Conservation (phyloP, 2,329 filamentous ascomycete genomes). For the Nigrograna mackinnonii region DNA sequence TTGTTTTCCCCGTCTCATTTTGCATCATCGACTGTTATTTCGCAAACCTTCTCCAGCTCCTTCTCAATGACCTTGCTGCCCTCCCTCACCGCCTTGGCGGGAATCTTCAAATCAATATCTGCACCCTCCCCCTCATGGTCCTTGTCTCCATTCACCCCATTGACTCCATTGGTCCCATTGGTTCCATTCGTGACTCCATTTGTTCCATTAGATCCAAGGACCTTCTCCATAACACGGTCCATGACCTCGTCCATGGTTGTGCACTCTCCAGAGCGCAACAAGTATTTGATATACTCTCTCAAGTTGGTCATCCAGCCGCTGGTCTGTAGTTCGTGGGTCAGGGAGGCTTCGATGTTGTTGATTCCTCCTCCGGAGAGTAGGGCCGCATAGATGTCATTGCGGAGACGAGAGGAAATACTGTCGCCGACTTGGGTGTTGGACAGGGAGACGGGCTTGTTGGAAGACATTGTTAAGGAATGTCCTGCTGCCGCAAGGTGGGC, state of each 20-base stretch:
- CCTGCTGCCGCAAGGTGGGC: too few species aligned
- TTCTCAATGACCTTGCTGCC: constrained; percentile 56
- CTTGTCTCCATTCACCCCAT: constrained; percentile 21
- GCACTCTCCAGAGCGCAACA: constrained; percentile 62
- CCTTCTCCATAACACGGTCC: constrained; percentile 52
- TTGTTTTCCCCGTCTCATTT: too few species aligned
- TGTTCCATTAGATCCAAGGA: constrained; percentile 4
- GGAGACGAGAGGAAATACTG: constrained; percentile 42
- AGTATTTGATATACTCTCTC: constrained; percentile 56
- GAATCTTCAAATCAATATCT: constrained; percentile 48
- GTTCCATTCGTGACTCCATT: constrained; percentile 5
- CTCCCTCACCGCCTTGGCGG: constrained; percentile 52
- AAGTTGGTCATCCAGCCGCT: constrained; percentile 63
- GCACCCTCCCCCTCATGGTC: constrained; percentile 40
- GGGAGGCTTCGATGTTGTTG: constrained; percentile 57
- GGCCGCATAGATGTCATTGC: constrained; percentile 48
- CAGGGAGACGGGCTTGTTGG: constrained; percentile 26
- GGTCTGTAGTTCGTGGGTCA: constrained; percentile 59
- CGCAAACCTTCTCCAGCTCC: constrained; percentile 56
- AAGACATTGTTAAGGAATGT: too few species aligned
- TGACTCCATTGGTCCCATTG: constrained; percentile 18
- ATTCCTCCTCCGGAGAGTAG: constrained; percentile 55
- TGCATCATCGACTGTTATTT: too few species aligned
- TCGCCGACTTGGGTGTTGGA: constrained; percentile 44
- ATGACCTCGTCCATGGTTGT: constrained; percentile 61